Conservation (phyloP, 2,329 filamentous ascomycete species). For the Elsinoe australis region DNA sequence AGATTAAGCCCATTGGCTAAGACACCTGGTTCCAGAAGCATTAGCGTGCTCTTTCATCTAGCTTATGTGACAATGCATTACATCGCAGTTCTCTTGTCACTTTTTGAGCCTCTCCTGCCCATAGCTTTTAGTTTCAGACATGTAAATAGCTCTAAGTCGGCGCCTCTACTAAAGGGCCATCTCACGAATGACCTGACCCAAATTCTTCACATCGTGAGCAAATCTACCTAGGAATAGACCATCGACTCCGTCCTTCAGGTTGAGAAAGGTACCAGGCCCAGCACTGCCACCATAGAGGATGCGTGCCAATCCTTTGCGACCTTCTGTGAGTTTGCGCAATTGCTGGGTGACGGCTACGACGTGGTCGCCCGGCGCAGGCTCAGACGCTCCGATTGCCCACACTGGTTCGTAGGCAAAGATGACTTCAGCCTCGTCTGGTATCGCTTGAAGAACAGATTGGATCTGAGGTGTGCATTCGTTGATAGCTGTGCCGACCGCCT, state of each 20-base stretch:
- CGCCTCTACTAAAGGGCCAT: slow-evolving; percentile 49
- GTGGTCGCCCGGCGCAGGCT: slow-evolving; percentile 64
- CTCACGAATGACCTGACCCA: slow-evolving; percentile 65
- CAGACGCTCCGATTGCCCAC: slow-evolving; percentile 73
- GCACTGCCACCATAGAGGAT: slow-evolving; percentile 79
- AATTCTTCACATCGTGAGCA: slow-evolving; percentile 65
- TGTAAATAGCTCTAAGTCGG: no score
- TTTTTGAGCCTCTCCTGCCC: no score
- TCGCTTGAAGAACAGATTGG: slow-evolving; percentile 51
- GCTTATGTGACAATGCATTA: no score
- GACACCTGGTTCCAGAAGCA: no score
- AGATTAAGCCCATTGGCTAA: no score
- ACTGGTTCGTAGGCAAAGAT: slow-evolving; percentile 81
- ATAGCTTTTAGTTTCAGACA: no score
- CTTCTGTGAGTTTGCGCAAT: slow-evolving; percentile 50
- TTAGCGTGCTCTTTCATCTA: no score
- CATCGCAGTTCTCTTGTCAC: no score
- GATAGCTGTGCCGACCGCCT: slow-evolving; percentile 52
- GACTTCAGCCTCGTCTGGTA: slow-evolving; percentile 58
- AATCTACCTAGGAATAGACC: slow-evolving; percentile 76
- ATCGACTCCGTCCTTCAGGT: slow-evolving; percentile 62
- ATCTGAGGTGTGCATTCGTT: slow-evolving; percentile 61
- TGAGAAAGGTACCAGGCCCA: slow-evolving; percentile 65
- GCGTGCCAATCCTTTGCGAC: slow-evolving; percentile 52
- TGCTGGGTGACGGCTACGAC: slow-evolving; percentile 62